Percentiles rank a stretch among this genome's conserved stretches.
Evolutionary conservation across 148 eudicot genomes (phyloP).

Genomic region (Rhododendron ferrugineum): DNA sequence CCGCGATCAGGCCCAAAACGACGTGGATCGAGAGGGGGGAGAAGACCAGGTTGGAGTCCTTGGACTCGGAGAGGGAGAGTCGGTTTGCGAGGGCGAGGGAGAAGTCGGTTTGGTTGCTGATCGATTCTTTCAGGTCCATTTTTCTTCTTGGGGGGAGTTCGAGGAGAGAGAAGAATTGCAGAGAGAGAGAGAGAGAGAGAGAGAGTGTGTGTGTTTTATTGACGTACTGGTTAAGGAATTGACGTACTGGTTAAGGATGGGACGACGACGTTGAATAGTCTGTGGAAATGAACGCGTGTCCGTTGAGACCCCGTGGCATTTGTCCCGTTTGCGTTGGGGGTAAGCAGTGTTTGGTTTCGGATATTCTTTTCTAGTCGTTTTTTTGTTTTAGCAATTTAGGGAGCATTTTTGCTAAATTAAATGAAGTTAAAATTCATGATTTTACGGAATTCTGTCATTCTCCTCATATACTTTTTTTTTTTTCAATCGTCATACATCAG

Average conservation of each 20-base stretch:
- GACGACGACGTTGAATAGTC: background rate
- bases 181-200: background rate
- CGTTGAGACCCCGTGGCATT: background rate
- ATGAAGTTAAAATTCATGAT: no score
- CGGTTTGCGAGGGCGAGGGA: slow-evolving; percentile 38
- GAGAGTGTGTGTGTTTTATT: no score
- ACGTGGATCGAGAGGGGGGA: slow-evolving; percentile 77
- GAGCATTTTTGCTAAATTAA: no score
- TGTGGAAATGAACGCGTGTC: background rate
- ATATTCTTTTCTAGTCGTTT: background rate
- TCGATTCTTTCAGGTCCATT: slow-evolving; percentile 60
- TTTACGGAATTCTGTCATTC: no score
- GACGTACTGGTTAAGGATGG: background rate
- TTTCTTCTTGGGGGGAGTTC: background rate
- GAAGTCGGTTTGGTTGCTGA: slow-evolving; percentile 58
- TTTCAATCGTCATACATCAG: no score
- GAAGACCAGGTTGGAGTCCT: slow-evolving; percentile 47
- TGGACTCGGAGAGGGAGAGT: slow-evolving; percentile 21
- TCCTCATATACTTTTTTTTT: no score
- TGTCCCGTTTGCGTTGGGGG: background rate
- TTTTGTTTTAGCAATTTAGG: no score
- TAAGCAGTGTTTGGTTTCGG: background rate
- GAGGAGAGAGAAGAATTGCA: background rate
- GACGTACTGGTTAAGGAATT: no score
- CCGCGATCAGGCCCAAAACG: slow-evolving; percentile 54